Base-by-base conservation (phyloP, 1,284 basidiomycete genomes). In the Phellopilus nigrolimitatus region DNA sequence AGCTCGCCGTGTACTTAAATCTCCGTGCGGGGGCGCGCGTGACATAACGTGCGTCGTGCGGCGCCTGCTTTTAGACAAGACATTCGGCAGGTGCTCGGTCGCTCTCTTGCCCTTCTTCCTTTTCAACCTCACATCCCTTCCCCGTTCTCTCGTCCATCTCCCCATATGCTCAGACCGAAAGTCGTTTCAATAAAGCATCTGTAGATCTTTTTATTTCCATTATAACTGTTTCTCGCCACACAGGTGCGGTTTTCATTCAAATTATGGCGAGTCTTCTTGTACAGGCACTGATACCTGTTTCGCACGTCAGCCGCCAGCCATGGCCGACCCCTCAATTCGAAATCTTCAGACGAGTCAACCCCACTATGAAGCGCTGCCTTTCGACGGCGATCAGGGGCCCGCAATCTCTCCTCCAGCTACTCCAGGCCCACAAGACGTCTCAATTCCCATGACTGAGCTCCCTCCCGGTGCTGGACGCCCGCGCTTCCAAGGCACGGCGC, bases 391-490 rank as follows among this genome's bases (percentile, higher is more conserved):
- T 21, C 34, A 37, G 40, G 19, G 34, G 41, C 27, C 42, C 19
- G 15, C 28, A 6, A 31, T 31, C 36, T 54, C 52, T 17, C 47
- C 52, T 39, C 52, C 52, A 17, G 33, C 31, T 10, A 49, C 47
- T 9, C 52, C 52, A 12, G 9, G 22, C 8, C 34, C 39, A 21
- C 40, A 45, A 17, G n/a, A n/a, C 8, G 17, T 27, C 4, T 22
- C 49, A 28, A 33, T 51, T 22, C 53, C 53, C 12, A 51, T 55
- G 53, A n/a, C 51, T 21, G 53, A 55, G 13, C 49, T 55, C 19
- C 48, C 53, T 13, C 4, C 44, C 4, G 53, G 49, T 13, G 46
- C 54, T 40, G 50, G 33, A n/a, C 54, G 49, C 25, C 55, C 52
- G 9, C 40, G 55, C n/a, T 53, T 54, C 39, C 47, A 54, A 25